These are phyloP conservation scores for Termitomyces sp. DNA, from an alignment of 768 basidiomycete species.

Conservation along the genomic window DNA sequence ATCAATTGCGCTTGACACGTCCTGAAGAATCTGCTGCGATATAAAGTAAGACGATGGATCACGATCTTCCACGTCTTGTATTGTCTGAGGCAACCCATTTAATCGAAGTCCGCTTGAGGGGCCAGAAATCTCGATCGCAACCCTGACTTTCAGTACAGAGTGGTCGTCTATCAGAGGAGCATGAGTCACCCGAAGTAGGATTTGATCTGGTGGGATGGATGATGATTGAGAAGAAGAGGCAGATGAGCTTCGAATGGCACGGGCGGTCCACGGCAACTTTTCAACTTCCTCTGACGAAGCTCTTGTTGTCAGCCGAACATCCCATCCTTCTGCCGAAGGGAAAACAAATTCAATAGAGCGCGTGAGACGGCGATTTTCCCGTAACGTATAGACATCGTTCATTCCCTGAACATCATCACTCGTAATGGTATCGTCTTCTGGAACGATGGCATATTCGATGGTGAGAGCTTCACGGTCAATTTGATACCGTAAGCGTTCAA, in stretches of 20 bases:
- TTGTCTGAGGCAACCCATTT: conserved; percentile 74
- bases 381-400: conserved; percentile 57
- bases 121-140: conserved; percentile 77
- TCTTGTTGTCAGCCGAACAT: conserved; percentile 71
- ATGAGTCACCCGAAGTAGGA: conserved; percentile 67
- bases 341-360: conserved; percentile 80
- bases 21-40: conserved; percentile 62
- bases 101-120: conserved; percentile 74
- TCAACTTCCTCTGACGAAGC: conserved; percentile 71
- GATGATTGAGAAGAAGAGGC: conserved; percentile 24
- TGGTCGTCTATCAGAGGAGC: conserved; percentile 65
- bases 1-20: conserved; percentile 64
- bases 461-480: conserved; percentile 77
- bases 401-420: conserved; percentile 37
- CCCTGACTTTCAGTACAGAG: conserved; percentile 72
- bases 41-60: conserved; percentile 56
- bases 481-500: conserved; percentile 77
- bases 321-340: conserved; percentile 78
- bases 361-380: conserved; percentile 65
- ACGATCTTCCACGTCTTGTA: conserved; percentile 61
- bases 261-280: conserved; percentile 66
- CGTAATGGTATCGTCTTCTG: conserved; percentile 53
- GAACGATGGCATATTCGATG: conserved; percentile 79
- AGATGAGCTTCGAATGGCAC: conserved; percentile 43
- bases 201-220: conserved; percentile 37